These are phyloP conservation scores for Spiromastix sp. DNA, from an alignment of 2,329 filamentous ascomycete genomes.

Conservation along the genomic window DNA sequence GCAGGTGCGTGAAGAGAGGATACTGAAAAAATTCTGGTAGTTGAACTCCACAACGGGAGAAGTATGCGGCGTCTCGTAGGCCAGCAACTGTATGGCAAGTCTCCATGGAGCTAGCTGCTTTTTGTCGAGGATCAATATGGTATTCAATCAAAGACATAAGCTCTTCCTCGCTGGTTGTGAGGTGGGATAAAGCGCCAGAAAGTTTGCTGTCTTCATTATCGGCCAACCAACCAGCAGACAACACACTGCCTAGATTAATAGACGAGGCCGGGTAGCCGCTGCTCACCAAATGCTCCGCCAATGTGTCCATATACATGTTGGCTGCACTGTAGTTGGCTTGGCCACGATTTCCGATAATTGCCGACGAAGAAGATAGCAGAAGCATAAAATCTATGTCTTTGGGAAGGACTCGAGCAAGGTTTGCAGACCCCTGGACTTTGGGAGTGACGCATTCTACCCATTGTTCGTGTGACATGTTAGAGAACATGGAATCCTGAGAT, in stretches of 20 bases:
- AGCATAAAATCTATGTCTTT: conserved; percentile 21
- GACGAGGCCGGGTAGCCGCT: neutral
- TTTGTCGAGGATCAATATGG: too few relatives aligned
- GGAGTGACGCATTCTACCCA: conserved; percentile 10
- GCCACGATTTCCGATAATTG: conserved; percentile 24
- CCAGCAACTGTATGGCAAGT: too few relatives aligned
- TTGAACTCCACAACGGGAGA: too few relatives aligned
- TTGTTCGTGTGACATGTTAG: conserved; percentile 16
- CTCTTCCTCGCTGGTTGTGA: too few relatives aligned
- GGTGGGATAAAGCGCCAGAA: too few relatives aligned
- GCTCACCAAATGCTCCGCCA: conserved; percentile 8
- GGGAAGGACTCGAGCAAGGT: conserved; percentile 14
- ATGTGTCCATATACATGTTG: conserved; percentile 25
- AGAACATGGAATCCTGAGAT: conserved; percentile 17
- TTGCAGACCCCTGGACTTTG: conserved; percentile 19
- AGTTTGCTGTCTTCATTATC: too few relatives aligned
- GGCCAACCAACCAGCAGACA: too few relatives aligned
- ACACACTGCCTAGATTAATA: neutral
- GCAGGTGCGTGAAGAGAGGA: too few relatives aligned
- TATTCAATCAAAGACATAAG: too few relatives aligned
- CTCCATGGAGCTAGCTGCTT: too few relatives aligned
- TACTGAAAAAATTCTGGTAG: too few relatives aligned
- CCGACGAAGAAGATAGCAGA: conserved; percentile 25
- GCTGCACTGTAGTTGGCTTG: conserved; percentile 28
- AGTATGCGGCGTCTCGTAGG: too few relatives aligned